A percentile compares a stretch with the other conserved stretches of the same genome.
Conservation (phyloP, 1,284 basidiomycete species). For the Pterulicium gracile region DNA sequence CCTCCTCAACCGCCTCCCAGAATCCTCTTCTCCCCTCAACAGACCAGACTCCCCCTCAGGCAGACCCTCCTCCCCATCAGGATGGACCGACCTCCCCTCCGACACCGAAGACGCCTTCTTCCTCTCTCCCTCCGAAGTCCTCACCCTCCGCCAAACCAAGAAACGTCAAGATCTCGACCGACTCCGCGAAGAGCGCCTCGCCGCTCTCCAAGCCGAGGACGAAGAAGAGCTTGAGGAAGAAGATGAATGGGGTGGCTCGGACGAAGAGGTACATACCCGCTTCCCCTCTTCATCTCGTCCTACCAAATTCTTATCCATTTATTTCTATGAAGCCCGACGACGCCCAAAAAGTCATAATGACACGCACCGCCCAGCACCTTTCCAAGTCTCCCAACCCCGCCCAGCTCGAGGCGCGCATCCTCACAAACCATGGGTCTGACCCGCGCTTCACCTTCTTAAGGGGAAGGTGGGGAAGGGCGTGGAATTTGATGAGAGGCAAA, state of each 20-base stretch:
- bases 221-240: slow-evolving; percentile 22
- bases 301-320: neutral
- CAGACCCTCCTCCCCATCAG: slow-evolving; percentile 35
- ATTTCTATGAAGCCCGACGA: slow-evolving; percentile 47
- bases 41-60: slow-evolving; percentile 1
- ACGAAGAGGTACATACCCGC: slow-evolving; percentile 52
- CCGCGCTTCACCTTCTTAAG: slow-evolving; percentile 68
- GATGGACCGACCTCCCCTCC: slow-evolving; percentile 76
- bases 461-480: slow-evolving; percentile 58
- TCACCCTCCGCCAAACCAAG: slow-evolving; percentile 57
- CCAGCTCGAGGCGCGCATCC: slow-evolving; percentile 77
- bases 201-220: slow-evolving; percentile 40
- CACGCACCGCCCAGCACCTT: slow-evolving; percentile 62
- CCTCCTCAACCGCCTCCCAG: slow-evolving; percentile 43
- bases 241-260: slow-evolving; percentile 56
- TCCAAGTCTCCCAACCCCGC: slow-evolving; percentile 60
- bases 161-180: slow-evolving; percentile 50
- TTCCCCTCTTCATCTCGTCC: slow-evolving; percentile 2
- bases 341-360: slow-evolving; percentile 56
- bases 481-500: slow-evolving; percentile 41
- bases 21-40: slow-evolving; percentile 9
- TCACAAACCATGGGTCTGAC: slow-evolving; percentile 65
- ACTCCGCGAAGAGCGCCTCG: slow-evolving; percentile 50
- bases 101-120: slow-evolving; percentile 78
- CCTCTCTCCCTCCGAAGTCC: slow-evolving; percentile 53